phyloP scores from a whole-genome alignment of 2,329 filamentous ascomycete genomes.

The Paraphaeosphaeria minitans region DNA sequence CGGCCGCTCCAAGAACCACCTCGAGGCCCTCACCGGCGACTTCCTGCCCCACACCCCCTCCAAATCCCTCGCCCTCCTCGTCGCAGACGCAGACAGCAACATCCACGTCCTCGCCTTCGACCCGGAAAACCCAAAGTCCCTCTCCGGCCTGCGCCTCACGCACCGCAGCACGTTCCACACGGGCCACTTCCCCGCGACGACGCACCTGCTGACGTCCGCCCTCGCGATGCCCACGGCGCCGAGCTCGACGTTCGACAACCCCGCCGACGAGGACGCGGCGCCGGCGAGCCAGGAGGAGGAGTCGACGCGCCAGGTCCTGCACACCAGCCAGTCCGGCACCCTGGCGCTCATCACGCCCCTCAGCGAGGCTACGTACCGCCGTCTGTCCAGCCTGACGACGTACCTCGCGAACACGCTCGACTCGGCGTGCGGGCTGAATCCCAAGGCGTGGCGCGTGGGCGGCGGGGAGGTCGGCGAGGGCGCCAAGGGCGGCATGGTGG shows the following conservation, averaged over 20 bases:
- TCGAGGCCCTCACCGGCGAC: constrained; percentile 82
- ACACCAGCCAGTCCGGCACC: constrained; percentile 66
- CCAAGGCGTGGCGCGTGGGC: constrained; percentile 70
- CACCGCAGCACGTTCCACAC: constrained; percentile 88
- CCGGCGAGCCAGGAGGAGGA: constrained; percentile 8
- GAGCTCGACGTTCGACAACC: constrained; percentile 22
- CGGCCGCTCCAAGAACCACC: constrained; percentile 78
- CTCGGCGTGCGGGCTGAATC: constrained; percentile 80
- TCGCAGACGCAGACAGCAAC: constrained; percentile 82
- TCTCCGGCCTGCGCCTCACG: constrained; percentile 85
- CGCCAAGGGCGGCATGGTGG: constrained; percentile 64
- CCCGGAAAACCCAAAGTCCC: constrained; percentile 91
- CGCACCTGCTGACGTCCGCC: constrained; percentile 75
- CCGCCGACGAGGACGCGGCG: constrained; percentile 10
- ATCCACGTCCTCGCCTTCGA: constrained; percentile 92
- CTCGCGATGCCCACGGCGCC: constrained; percentile 51
- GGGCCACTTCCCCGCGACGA: constrained; percentile 75
- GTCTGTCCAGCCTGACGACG: constrained; percentile 78
- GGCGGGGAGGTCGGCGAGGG: constrained; percentile 49
- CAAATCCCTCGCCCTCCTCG: constrained; percentile 79
- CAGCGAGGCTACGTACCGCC: constrained; percentile 79
- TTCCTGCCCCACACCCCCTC: constrained; percentile 76
- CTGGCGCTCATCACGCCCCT: constrained; percentile 78
- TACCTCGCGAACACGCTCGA: constrained; percentile 79
- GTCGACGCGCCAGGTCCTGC: constrained; percentile 39